These are phyloP conservation scores for Yamadazyma insecticola DNA, from an alignment of 805 yeast species.

Conservation along the genomic window DNA sequence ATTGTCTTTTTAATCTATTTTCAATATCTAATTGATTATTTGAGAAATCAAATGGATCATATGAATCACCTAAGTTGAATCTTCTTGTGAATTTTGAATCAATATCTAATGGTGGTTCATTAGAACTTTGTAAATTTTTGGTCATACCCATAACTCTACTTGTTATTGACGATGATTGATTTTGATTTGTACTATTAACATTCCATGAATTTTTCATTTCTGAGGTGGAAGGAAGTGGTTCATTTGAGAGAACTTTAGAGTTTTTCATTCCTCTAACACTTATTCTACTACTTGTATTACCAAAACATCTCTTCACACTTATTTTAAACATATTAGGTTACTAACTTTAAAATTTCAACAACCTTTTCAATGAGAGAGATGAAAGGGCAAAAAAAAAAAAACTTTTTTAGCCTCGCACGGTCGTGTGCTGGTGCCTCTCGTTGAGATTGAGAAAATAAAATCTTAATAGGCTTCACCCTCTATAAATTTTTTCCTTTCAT, in stretches of 20 bases:
- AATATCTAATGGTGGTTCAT: slow-evolving; percentile 31
- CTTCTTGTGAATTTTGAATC: slow-evolving; percentile 34
- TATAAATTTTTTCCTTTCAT: too few species aligned
- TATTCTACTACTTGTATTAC: too few species aligned
- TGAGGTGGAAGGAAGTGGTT: slow-evolving; percentile 21
- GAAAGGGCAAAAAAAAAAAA: too few species aligned
- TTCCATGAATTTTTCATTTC: slow-evolving; percentile 34
- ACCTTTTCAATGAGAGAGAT: too few species aligned
- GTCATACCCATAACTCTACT: slow-evolving; percentile 32
- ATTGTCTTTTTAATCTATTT: slow-evolving; percentile 22
- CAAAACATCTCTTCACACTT: too few species aligned
- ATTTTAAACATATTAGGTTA: too few species aligned
- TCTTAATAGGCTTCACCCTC: too few species aligned
- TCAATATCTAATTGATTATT: slow-evolving; percentile 53
- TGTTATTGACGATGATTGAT: slow-evolving; percentile 15
- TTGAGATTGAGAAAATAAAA: too few species aligned
- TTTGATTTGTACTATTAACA: slow-evolving; percentile 5
- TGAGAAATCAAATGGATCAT: slow-evolving; percentile 81
- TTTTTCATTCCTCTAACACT: too few species aligned
- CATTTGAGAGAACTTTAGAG: background rate
- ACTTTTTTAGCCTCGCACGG: too few species aligned
- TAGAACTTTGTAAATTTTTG: slow-evolving; percentile 23
- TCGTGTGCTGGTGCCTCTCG: too few species aligned
- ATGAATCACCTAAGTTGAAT: slow-evolving; percentile 50
- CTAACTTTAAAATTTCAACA: too few species aligned